Evolutionary conservation across 768 basidiomycete species (phyloP), one percentile per base, ranked within the genome.

Genomic region (Boletus reticulatus): DNA sequence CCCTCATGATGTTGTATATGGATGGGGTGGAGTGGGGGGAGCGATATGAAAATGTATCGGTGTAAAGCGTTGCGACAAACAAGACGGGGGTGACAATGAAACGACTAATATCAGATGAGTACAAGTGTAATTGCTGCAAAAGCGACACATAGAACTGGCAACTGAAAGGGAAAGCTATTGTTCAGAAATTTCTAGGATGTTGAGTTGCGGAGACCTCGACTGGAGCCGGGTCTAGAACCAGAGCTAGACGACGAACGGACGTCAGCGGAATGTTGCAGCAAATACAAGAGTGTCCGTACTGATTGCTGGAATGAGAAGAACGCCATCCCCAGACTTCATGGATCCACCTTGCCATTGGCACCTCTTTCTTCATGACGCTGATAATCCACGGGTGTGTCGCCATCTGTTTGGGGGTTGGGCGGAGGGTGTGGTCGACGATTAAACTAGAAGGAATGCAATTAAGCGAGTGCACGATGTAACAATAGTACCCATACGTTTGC

Each of bases 321-420:
- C 80, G 78, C 89, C 89, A 92, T 55, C 81, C 84, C 89, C 89
- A 93, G 41, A 94, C 87, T 66, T 89, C 80, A 59, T 85, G 80
- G 55, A 94, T 87, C 92, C 92, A 96, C 65, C 83, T 84, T 8
- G 85, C 88, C 91, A 96, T 95, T 57, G 90, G 85, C 38, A 91
- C 86, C 61, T 93, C 90, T 68, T 87, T 82, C 69, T 84, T 84
- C 83, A 92, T 91, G 50, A 82, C 79, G 53, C 78, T 76, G 50
- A 80, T 72, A 56, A 97, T 85, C 91, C 93, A 97, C 10, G 87
- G 86, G 69, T 97, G 94, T 42, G 75, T 71, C 49, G 94, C 76
- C 81, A 96, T 84, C 62, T 92, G 87, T 63, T 80, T 86, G 2
- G 94, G 94, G 44, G 84, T 85, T 19, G 93, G 92, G 43, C 94